Conservation (phyloP, 73 alveolate species). For the Paramecium pentaurelia region DNA sequence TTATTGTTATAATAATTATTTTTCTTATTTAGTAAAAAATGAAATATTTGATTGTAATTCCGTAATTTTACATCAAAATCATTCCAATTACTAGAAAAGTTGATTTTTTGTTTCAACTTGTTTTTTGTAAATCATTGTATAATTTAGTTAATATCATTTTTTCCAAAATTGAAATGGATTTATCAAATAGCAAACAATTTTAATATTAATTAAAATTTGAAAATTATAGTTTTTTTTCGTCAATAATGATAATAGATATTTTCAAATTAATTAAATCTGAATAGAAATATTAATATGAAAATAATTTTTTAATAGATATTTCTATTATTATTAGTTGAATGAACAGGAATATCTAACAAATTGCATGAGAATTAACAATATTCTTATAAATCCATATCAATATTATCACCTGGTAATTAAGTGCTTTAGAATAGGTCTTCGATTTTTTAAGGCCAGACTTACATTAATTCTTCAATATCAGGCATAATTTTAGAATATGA, state of each 20-base stretch:
- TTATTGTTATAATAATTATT: no score
- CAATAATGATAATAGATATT: not conserved
- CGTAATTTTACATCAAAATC: no score
- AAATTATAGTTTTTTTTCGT: not conserved
- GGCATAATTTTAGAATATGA: slow-evolving; percentile 93
- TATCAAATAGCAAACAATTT: no score
- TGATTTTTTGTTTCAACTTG: no score
- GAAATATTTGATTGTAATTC: no score
- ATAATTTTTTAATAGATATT: slow-evolving; percentile 47
- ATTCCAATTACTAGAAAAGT: no score
- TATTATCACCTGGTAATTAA: slow-evolving; percentile 87
- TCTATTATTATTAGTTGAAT: slow-evolving; percentile 77
- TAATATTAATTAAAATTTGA: no score
- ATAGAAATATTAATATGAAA: not conserved
- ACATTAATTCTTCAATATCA: slow-evolving; percentile 88
- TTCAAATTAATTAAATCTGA: not conserved
- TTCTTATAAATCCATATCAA: slow-evolving; percentile 82
- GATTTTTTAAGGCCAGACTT: slow-evolving; percentile 92
- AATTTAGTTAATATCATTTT: no score
- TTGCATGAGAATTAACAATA: slow-evolving; percentile 83
- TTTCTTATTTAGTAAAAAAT: no score
- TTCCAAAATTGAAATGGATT: no score
- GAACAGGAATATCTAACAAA: slow-evolving; percentile 94
- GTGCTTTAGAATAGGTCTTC: slow-evolving; percentile 78
- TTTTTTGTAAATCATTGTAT: no score